phyloP scores from a whole-genome alignment of 306 rosid genomes.

The Corylus americana region DNA sequence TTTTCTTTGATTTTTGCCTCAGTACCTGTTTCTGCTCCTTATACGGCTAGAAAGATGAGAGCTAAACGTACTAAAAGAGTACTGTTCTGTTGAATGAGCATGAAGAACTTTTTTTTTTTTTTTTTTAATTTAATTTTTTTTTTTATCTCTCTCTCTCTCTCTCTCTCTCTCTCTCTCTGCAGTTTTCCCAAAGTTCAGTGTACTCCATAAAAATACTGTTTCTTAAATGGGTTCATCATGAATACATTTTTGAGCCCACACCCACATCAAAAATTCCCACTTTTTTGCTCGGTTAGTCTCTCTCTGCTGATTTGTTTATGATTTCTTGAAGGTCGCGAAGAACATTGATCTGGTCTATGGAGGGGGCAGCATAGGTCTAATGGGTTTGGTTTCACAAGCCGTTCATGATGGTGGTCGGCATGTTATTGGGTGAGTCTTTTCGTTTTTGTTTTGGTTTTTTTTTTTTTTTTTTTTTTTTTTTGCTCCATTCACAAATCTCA shows the following conservation, averaged over 20 bases:
- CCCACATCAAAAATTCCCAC: constrained; percentile 10
- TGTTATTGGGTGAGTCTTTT: constrained; percentile 76
- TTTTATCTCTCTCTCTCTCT: background rate
- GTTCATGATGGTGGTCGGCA: constrained; percentile 99
- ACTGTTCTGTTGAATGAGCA: constrained; percentile 12
- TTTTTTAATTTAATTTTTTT: constrained; percentile 2
- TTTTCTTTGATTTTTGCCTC: background rate
- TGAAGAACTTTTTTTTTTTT: constrained; percentile 19
- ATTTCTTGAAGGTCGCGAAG: constrained; percentile 74
- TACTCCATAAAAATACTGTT: constrained; percentile 14
- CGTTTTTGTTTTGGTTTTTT: background rate
- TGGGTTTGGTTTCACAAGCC: constrained; percentile 99
- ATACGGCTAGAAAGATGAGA: background rate
- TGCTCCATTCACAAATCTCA: constrained; percentile 20
- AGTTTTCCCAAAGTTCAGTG: constrained; percentile 1
- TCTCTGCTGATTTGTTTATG: constrained; percentile 23
- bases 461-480: background rate
- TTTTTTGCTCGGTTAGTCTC: constrained; percentile 18
- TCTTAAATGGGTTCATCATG: constrained; percentile 28
- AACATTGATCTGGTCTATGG: constrained; percentile 97
- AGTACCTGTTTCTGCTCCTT: constrained; percentile 16
- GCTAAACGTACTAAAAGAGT: constrained; percentile 22
- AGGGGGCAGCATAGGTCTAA: constrained; percentile 98
- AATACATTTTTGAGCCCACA: constrained; percentile 18
- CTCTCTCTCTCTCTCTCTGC: background rate